phyloP scores from a whole-genome alignment of 2,329 filamentous ascomycete species.

The Macrophomina phaseolina region DNA sequence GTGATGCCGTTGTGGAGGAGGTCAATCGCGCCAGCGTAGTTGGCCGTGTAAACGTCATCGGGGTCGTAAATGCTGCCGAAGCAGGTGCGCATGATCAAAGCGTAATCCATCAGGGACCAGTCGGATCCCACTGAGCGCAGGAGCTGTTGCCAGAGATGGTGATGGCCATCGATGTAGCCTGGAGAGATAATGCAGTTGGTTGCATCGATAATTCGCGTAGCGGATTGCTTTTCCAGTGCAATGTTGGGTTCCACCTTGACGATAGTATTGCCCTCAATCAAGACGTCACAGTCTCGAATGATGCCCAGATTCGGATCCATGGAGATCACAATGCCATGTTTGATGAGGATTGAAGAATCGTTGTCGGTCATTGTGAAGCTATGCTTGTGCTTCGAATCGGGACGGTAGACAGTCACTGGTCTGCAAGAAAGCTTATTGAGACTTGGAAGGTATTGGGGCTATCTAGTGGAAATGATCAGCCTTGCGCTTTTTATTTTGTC shows the following conservation, averaged over 20 bases:
- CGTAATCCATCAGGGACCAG: slow-evolving; percentile 1
- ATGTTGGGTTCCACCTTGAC: too few species aligned
- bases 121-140: not conserved
- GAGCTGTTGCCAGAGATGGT: not conserved
- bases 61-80: not conserved
- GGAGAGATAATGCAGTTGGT: not conserved
- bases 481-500: not conserved
- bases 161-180: slow-evolving; percentile 1
- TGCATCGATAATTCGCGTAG: not conserved
- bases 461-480: not conserved
- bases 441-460: not conserved
- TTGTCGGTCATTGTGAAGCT: not conserved
- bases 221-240: not conserved
- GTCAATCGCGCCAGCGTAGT: not conserved
- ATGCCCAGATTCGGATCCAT: not conserved
- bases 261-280: too few species aligned
- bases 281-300: not conserved
- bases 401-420: too few species aligned
- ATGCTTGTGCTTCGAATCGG: not conserved
- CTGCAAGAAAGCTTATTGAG: not conserved
- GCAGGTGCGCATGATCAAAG: not conserved
- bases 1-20: not conserved
- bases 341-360: slow-evolving; percentile 2
- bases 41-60: not conserved
- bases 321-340: not conserved